Percentiles rank a stretch among this genome's conserved stretches.
These are phyloP conservation scores for Colletotrichum acutatum DNA, from an alignment of 2,329 filamentous ascomycete genomes.

Conservation along the genomic window DNA sequence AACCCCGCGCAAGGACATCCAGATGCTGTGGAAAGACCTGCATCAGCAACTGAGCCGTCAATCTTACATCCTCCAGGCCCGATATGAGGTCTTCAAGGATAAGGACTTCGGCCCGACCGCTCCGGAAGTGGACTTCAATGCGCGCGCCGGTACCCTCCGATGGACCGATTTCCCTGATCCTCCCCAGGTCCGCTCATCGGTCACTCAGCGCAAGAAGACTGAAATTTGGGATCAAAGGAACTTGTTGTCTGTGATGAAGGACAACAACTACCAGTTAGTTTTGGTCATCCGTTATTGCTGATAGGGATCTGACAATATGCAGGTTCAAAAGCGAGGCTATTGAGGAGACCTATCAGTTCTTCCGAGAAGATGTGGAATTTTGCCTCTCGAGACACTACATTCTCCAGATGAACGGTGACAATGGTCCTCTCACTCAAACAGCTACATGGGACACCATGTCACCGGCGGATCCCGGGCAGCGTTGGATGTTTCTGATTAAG, in stretches of 20 bases:
- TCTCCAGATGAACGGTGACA: constrained; percentile 45
- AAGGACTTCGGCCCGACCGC: constrained; percentile 55
- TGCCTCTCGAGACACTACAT: constrained; percentile 60
- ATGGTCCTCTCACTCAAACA: constrained; percentile 49
- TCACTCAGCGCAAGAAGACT: constrained; percentile 65
- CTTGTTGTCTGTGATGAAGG: constrained; percentile 58
- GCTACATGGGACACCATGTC: constrained; percentile 60
- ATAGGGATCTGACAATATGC: constrained; percentile 10
- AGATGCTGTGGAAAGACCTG: constrained; percentile 62
- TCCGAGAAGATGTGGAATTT: constrained; percentile 65
- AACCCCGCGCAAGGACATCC: constrained; percentile 45
- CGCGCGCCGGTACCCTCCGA: constrained; percentile 58
- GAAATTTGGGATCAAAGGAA: constrained; percentile 65
- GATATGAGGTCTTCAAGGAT: constrained; percentile 63
- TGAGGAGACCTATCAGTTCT: constrained; percentile 65
- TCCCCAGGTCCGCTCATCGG: constrained; percentile 53
- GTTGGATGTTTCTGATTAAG: constrained; percentile 68
- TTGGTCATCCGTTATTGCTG: not conserved
- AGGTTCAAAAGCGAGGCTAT: constrained; percentile 65
- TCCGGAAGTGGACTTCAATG: constrained; percentile 51
- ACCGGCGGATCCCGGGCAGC: constrained; percentile 58
- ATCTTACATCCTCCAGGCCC: constrained; percentile 66
- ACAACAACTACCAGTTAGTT: constrained; percentile 63
- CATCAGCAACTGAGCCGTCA: constrained; percentile 65
- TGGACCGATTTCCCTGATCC: constrained; percentile 73